Evolutionary conservation across 2,329 filamentous ascomycete species (phyloP), one percentile per base, ranked within the genome.

Genomic region (Herpotrichia juniperi): DNA sequence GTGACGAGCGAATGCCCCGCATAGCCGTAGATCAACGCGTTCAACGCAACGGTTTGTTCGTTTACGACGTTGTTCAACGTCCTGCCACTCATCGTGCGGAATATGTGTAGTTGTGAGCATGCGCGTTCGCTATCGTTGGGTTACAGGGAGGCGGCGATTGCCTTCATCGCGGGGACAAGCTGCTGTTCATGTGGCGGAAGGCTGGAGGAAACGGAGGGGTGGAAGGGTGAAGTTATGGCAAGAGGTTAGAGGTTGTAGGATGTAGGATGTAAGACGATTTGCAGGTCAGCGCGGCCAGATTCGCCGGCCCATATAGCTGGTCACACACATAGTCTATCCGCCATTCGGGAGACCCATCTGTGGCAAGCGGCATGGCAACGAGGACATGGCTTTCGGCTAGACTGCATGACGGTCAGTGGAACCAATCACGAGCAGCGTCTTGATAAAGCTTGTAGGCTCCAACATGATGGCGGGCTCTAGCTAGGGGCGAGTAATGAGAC

Each of bases 21-120:
- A 56, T 78, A 81, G 24, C 78, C 79, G 63, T 76, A 81, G 49
- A 81, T 79, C 60, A 77, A 73, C 10, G 78, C 78, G 62, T 81
- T 81, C 48, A 81, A 61, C 19, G 79, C 77, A 50, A 76, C 68
- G 2, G 74, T 75, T 53, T 76, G 71, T 46, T 75, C 71, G 55
- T 74, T 76, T 24, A 76, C 70, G 42, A 76, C 73, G 55, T 73
- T 74, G 26, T 68, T 74, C 51, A 76, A 55, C 39, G 72, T 73
- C 56, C 72, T 68, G 39, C 65, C 65, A 50, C 62, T 72, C 72
- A 75, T 75, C 48, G 56, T 65, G 59, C 50, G 39, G 48, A 44
- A 12, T 42, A 32, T 40, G 37, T 28, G 48, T 46, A 48, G 46
- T 28, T 35, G 39, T 47, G 48, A 32, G 42, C 42, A 53, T 56